These are phyloP conservation scores for Rutidosis leptorrhynchoides DNA, from an alignment of 129 eudicot genomes.

Conservation along the genomic window DNA sequence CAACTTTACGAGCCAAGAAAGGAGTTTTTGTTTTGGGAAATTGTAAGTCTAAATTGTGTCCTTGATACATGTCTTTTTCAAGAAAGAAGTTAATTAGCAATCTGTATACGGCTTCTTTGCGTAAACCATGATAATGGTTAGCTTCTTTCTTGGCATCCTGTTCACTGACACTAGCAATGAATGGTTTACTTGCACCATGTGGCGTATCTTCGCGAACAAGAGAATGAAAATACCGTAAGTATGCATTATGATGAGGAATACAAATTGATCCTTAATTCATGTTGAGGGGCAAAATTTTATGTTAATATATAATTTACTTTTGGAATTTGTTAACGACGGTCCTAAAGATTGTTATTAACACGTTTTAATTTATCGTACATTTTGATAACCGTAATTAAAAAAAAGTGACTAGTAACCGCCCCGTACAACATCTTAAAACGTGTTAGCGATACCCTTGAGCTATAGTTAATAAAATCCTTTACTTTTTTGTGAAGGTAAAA, in stretches of 20 bases:
- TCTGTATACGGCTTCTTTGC: not conserved
- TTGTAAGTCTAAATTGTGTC: conserved; percentile 34
- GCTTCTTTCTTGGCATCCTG: not conserved
- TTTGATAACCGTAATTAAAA: too few species aligned
- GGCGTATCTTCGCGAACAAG: not conserved
- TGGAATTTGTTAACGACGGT: too few species aligned
- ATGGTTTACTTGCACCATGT: not conserved
- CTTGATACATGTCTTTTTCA: conserved; percentile 38
- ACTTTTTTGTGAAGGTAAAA: too few species aligned
- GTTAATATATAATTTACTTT: too few species aligned
- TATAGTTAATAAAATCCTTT: too few species aligned
- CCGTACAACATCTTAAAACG: too few species aligned
- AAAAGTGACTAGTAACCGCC: too few species aligned
- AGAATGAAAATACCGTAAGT: not conserved
- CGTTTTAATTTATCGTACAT: too few species aligned
- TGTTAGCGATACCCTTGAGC: too few species aligned
- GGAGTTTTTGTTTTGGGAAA: conserved; percentile 14
- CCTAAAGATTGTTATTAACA: too few species aligned
- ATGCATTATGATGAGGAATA: too few species aligned
- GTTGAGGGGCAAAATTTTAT: too few species aligned
- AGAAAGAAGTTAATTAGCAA: conserved; percentile 31
- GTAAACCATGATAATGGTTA: not conserved
- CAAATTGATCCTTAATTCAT: not conserved
- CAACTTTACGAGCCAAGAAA: conserved; percentile 44
- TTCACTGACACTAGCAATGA: not conserved